Base-by-base conservation (phyloP, 202 grass and related monocot species). In the Zoysia matrella region DNA sequence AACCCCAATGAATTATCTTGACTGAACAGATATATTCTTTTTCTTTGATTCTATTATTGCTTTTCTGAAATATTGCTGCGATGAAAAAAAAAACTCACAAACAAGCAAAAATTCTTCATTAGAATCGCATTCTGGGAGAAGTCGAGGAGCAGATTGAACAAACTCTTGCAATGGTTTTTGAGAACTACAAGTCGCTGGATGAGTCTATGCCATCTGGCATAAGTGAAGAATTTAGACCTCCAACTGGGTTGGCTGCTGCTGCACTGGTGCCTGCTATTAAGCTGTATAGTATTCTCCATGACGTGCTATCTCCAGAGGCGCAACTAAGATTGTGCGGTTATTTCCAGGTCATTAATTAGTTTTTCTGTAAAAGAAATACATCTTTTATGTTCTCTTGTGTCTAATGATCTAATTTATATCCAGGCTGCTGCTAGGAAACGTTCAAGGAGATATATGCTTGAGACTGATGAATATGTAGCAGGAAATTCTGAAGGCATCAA, bases 261-360 rank as follows among this genome's bases (percentile, higher is more conserved):
- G n/a, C n/a, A n/a, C n/a, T n/a, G n/a, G n/a, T n/a, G n/a, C n/a
- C n/a, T n/a, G n/a, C n/a, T n/a, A n/a, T n/a, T n/a, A n/a, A n/a
- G n/a, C n/a, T n/a, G n/a, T n/a, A n/a, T n/a, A n/a, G n/a, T n/a
- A n/a, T n/a, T n/a, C n/a, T n/a, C n/a, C n/a, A n/a, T n/a, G n/a
- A n/a, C n/a, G n/a, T n/a, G n/a, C n/a, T n/a, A n/a, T n/a, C n/a
- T n/a, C n/a, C n/a, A n/a, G n/a, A n/a, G n/a, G n/a, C n/a, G n/a
- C n/a, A n/a, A n/a, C n/a, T n/a, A n/a, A n/a, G n/a, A n/a, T n/a
- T 99, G 14, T 99, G 93, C 67, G 85, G 91, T 96, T 95, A 99
- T 71, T 99, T 99, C 84, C 92, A 98, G 92, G 96, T 95, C 69
- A 74, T 88, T 71, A 62, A 73, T 89, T 41, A 46, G 8, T n/a